Base-by-base conservation (phyloP, 495 filamentous ascomycete genomes). In the Podospora sp. region DNA sequence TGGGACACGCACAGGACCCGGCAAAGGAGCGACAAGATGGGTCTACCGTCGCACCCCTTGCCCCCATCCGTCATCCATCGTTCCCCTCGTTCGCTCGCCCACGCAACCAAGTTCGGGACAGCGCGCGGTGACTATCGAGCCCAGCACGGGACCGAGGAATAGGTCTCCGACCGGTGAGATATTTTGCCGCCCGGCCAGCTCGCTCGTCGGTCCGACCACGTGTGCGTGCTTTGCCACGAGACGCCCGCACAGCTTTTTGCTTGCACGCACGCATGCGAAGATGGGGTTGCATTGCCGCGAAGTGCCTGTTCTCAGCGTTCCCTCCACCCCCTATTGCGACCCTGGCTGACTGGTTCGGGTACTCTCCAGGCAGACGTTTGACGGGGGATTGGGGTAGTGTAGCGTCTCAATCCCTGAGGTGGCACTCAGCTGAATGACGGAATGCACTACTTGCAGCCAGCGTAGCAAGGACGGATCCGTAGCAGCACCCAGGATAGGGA, bases 351-450 rank as follows among this genome's bases (percentile, higher is more conserved):
- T n/a, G 12, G 52, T 22, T 27, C 16, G 56, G 22, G 40, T 27
- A 6, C 26, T 21, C 60, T 62, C 60, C 21, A 62, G 60, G 60
- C 60, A 62, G 60, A 62, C 60, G 52, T 46, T 51, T 22, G 57
- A 58, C 26, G 46, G 60, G 60, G 8, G 12, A 53, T 16, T 4
- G 40, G 40, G 40, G 49, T n/a, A n/a, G n/a, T n/a, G n/a, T n/a
- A 55, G 22, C 20, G 63, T 56, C 16, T 27, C 63, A 50, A 58
- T 65, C 52, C 20, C n/a, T 36, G n/a, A n/a, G n/a, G n/a, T n/a
- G 27, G 51, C 52, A 52, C 50, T 35, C 57, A 65, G 22, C 36
- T 36, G 63, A 20, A 58, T 65, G 63, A 58, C 63, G 63, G 56
- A 65, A 63, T 51, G 60, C 20, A 21, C 50, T 33, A 46, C n/a